Evolutionary conservation across 202 grass and related monocot genomes (phyloP).

Genomic region (Schoenoplectus tabernaemontani): DNA sequence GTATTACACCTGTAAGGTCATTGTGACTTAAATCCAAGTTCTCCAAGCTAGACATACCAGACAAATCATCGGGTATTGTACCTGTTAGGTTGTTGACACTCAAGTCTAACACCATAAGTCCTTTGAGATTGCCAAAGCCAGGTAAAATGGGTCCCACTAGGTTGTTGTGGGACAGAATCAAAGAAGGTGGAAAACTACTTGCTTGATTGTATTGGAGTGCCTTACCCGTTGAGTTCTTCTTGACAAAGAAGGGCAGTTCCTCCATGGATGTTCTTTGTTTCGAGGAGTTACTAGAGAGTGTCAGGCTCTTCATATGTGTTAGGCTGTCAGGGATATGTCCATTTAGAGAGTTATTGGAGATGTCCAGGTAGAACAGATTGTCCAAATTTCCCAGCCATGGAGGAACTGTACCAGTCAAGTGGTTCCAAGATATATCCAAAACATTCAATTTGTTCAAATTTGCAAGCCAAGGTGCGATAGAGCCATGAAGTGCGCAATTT

Average conservation of each 20-base stretch:
- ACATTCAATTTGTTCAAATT: conserved; percentile 40
- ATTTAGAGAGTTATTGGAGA: conserved; percentile 77
- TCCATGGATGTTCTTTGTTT: conserved; percentile 25
- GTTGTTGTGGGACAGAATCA: conserved; percentile 52
- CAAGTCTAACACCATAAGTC: conserved; percentile 54
- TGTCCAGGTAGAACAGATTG: conserved; percentile 73
- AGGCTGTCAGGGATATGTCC: conserved; percentile 55
- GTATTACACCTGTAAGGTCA: conserved; percentile 67
- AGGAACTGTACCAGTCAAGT: conserved; percentile 43
- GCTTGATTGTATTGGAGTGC: conserved; percentile 79
- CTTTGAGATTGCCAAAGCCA: conserved; percentile 47
- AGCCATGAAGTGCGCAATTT: conserved; percentile 58
- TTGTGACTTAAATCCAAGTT: conserved; percentile 59
- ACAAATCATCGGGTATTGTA: conserved; percentile 52
- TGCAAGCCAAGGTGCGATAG: conserved; percentile 47
- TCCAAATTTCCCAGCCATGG: conserved; percentile 46
- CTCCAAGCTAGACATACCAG: conserved; percentile 69
- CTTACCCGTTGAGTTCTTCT: conserved; percentile 49
- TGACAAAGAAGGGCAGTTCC: conserved; percentile 61
- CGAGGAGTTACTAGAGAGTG: conserved; percentile 19
- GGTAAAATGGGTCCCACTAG: conserved; percentile 42
- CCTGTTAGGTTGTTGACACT: conserved; percentile 67
- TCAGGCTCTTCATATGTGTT: conserved; percentile 56
- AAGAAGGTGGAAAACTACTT: conserved; percentile 67
- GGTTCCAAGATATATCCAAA: conserved; percentile 90